Evolutionary conservation across 345 rosid species (phyloP).

Genomic region (Rubroshorea leprosula): DNA sequence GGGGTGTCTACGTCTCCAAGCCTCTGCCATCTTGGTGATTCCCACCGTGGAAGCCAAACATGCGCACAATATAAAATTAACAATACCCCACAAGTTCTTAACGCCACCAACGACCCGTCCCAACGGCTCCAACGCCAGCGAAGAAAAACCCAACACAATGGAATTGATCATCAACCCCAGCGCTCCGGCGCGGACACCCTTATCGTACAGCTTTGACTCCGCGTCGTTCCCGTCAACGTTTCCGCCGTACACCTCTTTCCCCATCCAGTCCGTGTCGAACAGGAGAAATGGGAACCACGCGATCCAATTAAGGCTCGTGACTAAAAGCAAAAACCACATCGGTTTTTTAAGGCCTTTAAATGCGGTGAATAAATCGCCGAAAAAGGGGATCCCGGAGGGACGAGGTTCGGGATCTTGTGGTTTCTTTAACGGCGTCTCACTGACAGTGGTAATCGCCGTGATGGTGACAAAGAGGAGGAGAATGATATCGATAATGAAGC

Average conservation of each 20-base stretch:
- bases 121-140: slow-evolving; percentile 45
- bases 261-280: slow-evolving; percentile 87
- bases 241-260: slow-evolving; percentile 80
- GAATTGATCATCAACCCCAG: slow-evolving; percentile 73
- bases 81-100: slow-evolving; percentile 59
- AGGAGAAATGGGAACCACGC: slow-evolving; percentile 84
- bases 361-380: slow-evolving; percentile 43
- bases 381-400: slow-evolving; percentile 9
- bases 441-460: slow-evolving; percentile 36
- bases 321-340: slow-evolving; percentile 64
- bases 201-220: slow-evolving; percentile 32
- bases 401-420: slow-evolving; percentile 13
- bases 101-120: slow-evolving; percentile 52
- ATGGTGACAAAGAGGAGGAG: slow-evolving; percentile 37
- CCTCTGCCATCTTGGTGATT: slow-evolving; percentile 65
- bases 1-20: slow-evolving; percentile 15
- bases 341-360: slow-evolving; percentile 44
- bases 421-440: slow-evolving; percentile 33
- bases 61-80: slow-evolving; percentile 59
- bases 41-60: slow-evolving; percentile 54
- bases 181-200: slow-evolving; percentile 69
- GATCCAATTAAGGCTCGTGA: slow-evolving; percentile 74
- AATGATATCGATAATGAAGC: slow-evolving; percentile 56
- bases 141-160: slow-evolving; percentile 52
- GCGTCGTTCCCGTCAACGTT: slow-evolving; percentile 24